Evolutionary conservation across 2,329 filamentous ascomycete species (phyloP), one percentile per base, ranked within the genome.

Genomic region (Pseudocercospora pini-densiflorae): DNA sequence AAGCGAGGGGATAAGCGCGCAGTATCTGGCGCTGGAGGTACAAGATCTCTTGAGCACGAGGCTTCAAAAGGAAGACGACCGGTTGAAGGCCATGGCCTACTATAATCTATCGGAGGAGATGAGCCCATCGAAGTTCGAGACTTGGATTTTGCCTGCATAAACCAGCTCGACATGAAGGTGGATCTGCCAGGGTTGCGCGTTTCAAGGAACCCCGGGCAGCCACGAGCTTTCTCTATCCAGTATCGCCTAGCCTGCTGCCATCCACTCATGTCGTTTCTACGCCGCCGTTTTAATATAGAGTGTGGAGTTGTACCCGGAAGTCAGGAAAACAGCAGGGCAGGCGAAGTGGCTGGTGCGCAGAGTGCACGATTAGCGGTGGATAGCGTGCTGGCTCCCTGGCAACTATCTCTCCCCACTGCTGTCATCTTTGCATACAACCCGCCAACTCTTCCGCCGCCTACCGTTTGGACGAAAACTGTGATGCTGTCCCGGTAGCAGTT

Each of bases 61-160:
- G 31, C 16, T 23, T 47, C 43, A 47, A n/a, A n/a, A 19, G 43
- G 5, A 23, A 29, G 23, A 21, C 7, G 49, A 14, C n/a, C 58
- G 29, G 53, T n/a, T 36, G 36, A 21, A 58, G 43, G 9, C 8
- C 23, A 23, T 29, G 49, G 31, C 55, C 33, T 51, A 54, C 43
- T 62, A 62, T 57, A 63, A 61, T 60, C 49, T 61, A 55, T 64
- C 45, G 58, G 64, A 62, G 61, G 66, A 69, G 67, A 69, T 69
- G 64, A 64, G 64, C 53, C 29, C 54, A 59, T 66, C 16, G 62
- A 29, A 29, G 33, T 31, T 43, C 45, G 62, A 65, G 67, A 69
- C 67, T 69, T 64, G 67, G 61, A 64, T 62, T 49, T 45, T 49
- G 66, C 63, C 66, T 65, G 66, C 62, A 57, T 59, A 12, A 61